Conservation (phyloP, 352 stramenopile species). For the Blastocystis sp. region DNA sequence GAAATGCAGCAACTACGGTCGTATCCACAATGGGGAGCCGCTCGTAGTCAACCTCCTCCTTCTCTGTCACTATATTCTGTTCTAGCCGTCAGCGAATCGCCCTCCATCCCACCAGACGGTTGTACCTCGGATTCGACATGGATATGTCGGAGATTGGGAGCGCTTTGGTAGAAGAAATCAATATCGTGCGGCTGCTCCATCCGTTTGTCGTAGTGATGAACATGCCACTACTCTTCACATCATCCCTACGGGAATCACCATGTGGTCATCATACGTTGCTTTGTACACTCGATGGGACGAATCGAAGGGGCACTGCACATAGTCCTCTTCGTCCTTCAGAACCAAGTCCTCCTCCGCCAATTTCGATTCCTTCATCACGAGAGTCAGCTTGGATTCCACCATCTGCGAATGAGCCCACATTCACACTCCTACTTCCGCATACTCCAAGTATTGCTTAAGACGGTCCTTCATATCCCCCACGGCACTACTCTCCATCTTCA, state of each 20-base stretch:
- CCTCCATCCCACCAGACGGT: not conserved
- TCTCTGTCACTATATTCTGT: not conserved
- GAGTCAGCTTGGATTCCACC: not conserved
- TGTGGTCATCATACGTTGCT: constrained; percentile 42
- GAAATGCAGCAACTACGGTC: not conserved
- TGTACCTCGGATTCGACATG: not conserved
- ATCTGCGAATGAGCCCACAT: not conserved
- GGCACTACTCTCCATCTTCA: not conserved
- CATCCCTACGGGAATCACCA: not conserved
- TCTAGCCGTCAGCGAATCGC: not conserved
- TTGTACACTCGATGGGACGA: constrained; percentile 44
- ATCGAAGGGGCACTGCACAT: constrained; percentile 48
- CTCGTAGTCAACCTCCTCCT: constrained; percentile 7
- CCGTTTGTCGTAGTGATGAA: constrained; percentile 59
- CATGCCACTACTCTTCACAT: constrained; percentile 42
- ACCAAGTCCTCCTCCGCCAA: constrained; percentile 3
- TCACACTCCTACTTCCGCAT: not conserved
- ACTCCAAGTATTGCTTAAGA: constrained; percentile 18
- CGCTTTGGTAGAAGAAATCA: constrained; percentile 56
- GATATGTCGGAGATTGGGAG: constrained; percentile 25
- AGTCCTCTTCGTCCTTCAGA: constrained; percentile 40
- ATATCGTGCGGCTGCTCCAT: constrained; percentile 16
- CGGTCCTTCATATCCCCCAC: constrained; percentile 9
- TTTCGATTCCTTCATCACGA: constrained; percentile 27
- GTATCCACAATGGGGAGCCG: constrained; percentile 27